These are phyloP conservation scores for Pyrus hybrid DNA, from an alignment of 331 rosid species.

Conservation along the genomic window DNA sequence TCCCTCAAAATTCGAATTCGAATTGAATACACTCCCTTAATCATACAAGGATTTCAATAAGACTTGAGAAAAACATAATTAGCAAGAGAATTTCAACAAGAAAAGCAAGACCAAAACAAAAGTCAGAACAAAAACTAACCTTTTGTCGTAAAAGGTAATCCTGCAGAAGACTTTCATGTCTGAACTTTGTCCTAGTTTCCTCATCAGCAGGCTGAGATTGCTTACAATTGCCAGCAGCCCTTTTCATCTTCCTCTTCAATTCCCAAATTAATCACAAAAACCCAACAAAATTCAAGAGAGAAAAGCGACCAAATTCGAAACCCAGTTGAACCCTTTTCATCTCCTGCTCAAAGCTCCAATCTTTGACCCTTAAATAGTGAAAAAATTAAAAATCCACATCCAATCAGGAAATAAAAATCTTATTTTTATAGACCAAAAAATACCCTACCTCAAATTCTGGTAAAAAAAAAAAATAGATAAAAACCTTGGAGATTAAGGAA, in stretches of 20 bases:
- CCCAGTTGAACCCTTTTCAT: neutral
- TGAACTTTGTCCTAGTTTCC: slow-evolving; percentile 8
- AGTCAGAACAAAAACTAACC: slow-evolving; percentile 17
- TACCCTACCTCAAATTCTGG: too few species aligned
- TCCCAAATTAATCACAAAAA: neutral
- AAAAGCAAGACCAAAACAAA: neutral
- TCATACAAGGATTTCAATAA: neutral
- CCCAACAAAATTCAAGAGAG: neutral
- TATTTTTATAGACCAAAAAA: too few species aligned
- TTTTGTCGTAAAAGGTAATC: slow-evolving; percentile 42
- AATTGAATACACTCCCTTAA: too few species aligned
- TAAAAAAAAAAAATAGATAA: neutral
- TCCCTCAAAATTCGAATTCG: too few species aligned
- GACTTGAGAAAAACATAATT: neutral
- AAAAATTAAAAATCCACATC: neutral
- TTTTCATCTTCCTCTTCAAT: slow-evolving; percentile 27
- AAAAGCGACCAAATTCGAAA: neutral
- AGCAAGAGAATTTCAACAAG: neutral
- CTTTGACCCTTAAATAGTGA: neutral
- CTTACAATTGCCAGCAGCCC: slow-evolving; percentile 16
- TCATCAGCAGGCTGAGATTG: slow-evolving; percentile 9
- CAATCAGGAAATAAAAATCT: neutral
- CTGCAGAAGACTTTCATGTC: slow-evolving; percentile 20
- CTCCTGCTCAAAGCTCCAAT: neutral
- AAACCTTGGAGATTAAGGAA: neutral